Conservation (phyloP, 805 yeast genomes). For the Starmerella ratchasimensis region DNA sequence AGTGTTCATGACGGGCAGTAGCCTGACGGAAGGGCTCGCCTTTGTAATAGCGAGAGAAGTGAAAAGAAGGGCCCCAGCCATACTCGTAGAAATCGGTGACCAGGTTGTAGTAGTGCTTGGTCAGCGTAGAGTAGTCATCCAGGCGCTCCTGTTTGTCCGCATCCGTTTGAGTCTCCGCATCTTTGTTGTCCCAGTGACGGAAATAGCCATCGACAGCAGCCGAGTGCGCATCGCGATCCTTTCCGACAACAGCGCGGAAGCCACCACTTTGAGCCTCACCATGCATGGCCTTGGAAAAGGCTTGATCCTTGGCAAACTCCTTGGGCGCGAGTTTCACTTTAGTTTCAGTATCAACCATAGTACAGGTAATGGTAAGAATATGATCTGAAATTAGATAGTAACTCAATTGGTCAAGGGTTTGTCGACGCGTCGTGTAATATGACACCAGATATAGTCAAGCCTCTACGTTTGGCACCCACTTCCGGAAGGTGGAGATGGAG, state of each 20-base stretch:
- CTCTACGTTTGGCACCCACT: too few relatives aligned
- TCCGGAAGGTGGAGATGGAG: too few relatives aligned
- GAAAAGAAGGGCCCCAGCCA: constrained; percentile 99
- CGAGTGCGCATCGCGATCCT: constrained; percentile 64
- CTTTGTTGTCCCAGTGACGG: constrained; percentile 85
- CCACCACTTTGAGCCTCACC: constrained; percentile 66
- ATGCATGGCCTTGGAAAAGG: constrained; percentile 74
- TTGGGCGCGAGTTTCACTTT: constrained; percentile 35
- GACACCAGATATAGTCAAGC: too few relatives aligned
- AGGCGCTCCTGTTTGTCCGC: constrained; percentile 41
- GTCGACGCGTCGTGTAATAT: too few relatives aligned
- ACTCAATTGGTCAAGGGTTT: too few relatives aligned
- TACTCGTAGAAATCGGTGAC: constrained; percentile 97
- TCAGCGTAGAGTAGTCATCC: constrained; percentile 75
- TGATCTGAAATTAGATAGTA: too few relatives aligned
- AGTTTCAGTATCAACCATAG: neutral
- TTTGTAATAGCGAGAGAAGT: constrained; percentile 81
- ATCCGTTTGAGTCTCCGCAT: constrained; percentile 50
- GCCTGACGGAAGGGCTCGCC: constrained; percentile 94
- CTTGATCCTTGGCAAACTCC: constrained; percentile 45
- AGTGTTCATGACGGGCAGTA: constrained; percentile 89
- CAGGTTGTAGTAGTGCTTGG: constrained; percentile 91
- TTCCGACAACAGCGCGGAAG: constrained; percentile 58
- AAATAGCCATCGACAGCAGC: constrained; percentile 82
- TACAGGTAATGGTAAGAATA: too few relatives aligned